Base-by-base conservation (phyloP, 352 stramenopile species). In the Globisporangium mamillatum region DNA sequence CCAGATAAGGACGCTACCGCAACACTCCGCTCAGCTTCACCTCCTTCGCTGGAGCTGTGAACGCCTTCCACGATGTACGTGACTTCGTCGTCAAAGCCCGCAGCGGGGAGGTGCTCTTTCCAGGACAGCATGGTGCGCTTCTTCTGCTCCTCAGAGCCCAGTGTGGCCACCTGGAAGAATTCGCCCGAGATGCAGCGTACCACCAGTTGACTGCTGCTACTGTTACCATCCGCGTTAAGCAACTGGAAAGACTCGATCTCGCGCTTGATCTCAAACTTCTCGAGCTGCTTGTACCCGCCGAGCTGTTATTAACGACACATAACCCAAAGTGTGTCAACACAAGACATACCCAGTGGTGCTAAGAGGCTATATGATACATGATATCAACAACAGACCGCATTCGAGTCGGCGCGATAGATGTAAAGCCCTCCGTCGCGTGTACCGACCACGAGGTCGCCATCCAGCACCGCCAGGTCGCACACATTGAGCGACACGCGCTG, bases 401-500 rank as follows among this genome's bases (percentile, higher is more conserved):
- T 78, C 8, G 66, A 1, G 38, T 86, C 77, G 1, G 66, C 63
- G 57, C 68, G 59, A 64, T 89, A 93, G 41, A 86, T 72, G 32
- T 86, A 69, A 48, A 94, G 75, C 18, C 76, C 63, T n/a, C 83
- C 83, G 36, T 92, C 82, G 59, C 84, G 77, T 5, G 85, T 93
- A 36, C 80, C 83, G 65, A 91, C 64, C 9, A 92, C 72, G 20
- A 95, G 70, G 61, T 86, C 77, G 7, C 74, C 74, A 41, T 86
- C 76, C 9, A 89, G 64, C 32, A 89, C 52, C 24, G 74, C 74
- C 27, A 89, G 68, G 52, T 82, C 81, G 57, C 85, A 90, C 32
- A 91, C 80, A 74, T 93, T 95, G 2, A 93, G 69, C 5, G 79
- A 77, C 24, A 91, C 80, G 52, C 74, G 75, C 87, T 94, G 52